phyloP scores from a whole-genome alignment of 1,284 basidiomycete genomes.

The Trichosporon faecale region DNA sequence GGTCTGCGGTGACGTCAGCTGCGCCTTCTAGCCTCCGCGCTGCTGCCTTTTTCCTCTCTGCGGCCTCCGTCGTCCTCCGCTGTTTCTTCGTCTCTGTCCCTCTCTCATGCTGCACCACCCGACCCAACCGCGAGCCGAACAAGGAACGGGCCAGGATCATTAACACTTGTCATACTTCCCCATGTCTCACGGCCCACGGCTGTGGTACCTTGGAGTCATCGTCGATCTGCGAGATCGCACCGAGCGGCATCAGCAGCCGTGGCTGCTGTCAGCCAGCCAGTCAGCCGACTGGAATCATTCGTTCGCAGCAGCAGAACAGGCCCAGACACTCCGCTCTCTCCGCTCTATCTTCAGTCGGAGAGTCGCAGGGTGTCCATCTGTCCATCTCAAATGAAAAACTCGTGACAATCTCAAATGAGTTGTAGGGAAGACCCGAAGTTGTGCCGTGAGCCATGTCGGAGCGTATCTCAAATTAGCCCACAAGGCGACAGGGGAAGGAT shows the following conservation, averaged over 20 bases:
- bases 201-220: not conserved
- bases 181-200: not conserved
- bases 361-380: too few relatives aligned
- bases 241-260: not conserved
- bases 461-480: too few relatives aligned
- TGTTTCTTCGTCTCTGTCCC: not conserved
- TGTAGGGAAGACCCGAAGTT: too few relatives aligned
- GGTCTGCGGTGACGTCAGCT: not conserved
- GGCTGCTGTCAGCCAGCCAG: not conserved
- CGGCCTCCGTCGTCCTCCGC: not conserved
- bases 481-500: too few relatives aligned
- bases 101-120: not conserved
- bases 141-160: not conserved
- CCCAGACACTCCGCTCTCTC: not conserved
- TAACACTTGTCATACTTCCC: not conserved
- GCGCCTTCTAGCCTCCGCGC: not conserved
- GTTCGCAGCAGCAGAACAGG: not conserved
- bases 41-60: not conserved
- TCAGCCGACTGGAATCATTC: not conserved
- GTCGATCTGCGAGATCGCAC: not conserved
- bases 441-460: too few relatives aligned
- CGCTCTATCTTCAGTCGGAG: not conserved
- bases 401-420: too few relatives aligned
- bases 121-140: not conserved
- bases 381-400: too few relatives aligned